Percentiles rank a stretch among this genome's conserved stretches.
phyloP scores from a whole-genome alignment of 441 rosid species.

The Jatropha podagrica region DNA sequence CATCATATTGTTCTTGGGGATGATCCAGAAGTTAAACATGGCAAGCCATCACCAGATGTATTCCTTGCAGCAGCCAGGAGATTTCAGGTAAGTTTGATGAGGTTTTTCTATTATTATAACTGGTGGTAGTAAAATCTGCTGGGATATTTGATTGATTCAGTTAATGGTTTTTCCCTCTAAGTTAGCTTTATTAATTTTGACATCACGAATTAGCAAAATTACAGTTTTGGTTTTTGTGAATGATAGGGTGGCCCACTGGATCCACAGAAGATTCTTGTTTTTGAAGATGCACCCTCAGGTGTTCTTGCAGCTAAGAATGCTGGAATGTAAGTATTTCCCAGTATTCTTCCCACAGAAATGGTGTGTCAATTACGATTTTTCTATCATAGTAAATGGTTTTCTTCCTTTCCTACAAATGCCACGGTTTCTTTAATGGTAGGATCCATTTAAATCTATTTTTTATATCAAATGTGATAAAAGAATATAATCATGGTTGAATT shows the following conservation, averaged over 20 bases:
- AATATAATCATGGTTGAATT: neutral
- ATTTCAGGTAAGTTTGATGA: conserved; percentile 60
- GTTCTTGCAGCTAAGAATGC: conserved; percentile 89
- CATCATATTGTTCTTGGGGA: conserved; percentile 90
- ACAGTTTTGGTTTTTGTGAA: conserved; percentile 20
- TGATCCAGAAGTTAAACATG: conserved; percentile 92
- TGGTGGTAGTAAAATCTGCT: conserved; percentile 1
- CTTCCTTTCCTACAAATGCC: neutral
- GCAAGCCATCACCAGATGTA: conserved; percentile 87
- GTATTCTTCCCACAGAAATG: neutral
- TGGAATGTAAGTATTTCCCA: conserved; percentile 67
- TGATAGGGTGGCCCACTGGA: conserved; percentile 65
- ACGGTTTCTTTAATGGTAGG: neutral
- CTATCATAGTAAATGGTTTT: neutral
- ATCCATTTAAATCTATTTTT: neutral
- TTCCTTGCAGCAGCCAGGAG: conserved; percentile 90
- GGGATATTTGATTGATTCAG: conserved; percentile 14
- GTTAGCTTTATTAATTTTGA: neutral
- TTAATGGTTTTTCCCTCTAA: conserved; percentile 1
- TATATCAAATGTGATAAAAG: neutral
- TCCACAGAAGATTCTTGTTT: conserved; percentile 54
- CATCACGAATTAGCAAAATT: conserved; percentile 1
- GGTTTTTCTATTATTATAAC: conserved; percentile 11
- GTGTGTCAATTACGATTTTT: neutral
- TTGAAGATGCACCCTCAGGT: conserved; percentile 97